Base-by-base conservation (phyloP, 352 stramenopile genomes). In the Globisporangium cystogenes region DNA sequence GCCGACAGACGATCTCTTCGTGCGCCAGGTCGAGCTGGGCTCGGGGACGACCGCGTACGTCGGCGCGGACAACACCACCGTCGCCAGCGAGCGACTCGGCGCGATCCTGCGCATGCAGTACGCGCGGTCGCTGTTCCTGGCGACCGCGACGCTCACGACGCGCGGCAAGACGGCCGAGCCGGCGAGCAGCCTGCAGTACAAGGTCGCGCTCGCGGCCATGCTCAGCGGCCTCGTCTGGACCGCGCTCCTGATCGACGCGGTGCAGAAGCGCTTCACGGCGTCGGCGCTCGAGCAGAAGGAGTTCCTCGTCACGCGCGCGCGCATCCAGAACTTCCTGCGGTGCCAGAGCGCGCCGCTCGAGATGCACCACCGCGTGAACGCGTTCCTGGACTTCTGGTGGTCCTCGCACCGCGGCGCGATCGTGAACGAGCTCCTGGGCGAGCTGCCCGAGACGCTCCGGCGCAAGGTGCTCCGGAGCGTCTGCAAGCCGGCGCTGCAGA, bases 341-440 rank as follows among this genome's bases (percentile, higher is more conserved):
- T 64, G 76, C 0, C 74, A 87, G 39, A 76, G 77, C 46, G 65
- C 76, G 1, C 72, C 76, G 3, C 46, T 81, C 0, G 49, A 61
- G 1, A 81, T 87, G 36, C 72, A 86, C 27, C 62, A 73, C 8
- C 70, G 74, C 4, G 76, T 87, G 6, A 84, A 84, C 55, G 74
- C 74, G 15, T 87, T 86, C 42, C 42, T 87, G 14, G 74, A 87
- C 44, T 87, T 78, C 20, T 87, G 76, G 76, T 86, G 76, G 76
- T 82, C 74, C 12, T 61, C 74, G 6, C 76, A 87, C 40, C 72
- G 76, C 10, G 74, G 77, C 10, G 74, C 77, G 16, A 80, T 85
- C 43, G 74, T 88, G 40, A 68, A 74, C 31, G 68, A 86, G 23
- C 48, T 88, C 7, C 50, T 88, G 7, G 40, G 74, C 8, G 75